Evolutionary conservation across 148 eudicot species (phyloP), one percentile per base, ranked within the genome.

Genomic region (Fallopia convolvulus): DNA sequence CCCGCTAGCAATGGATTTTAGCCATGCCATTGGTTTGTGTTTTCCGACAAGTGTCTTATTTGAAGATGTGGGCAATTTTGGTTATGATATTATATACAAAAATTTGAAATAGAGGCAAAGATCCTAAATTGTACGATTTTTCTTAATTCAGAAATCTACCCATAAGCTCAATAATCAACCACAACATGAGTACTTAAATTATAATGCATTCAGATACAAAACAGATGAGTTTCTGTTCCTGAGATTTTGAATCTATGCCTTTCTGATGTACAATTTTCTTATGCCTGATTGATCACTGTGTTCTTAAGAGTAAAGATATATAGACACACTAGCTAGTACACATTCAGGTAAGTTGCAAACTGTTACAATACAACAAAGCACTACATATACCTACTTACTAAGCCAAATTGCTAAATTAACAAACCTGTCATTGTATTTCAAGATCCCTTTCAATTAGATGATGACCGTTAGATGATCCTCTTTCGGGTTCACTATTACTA

Each of bases 341-440:
- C 10, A 33, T 61, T 61, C n/a, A 68, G 72, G 30, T 58, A 21
- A 58, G 32, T 21, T 7, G 30, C 26, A 8, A 58, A 20, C 30
- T 58, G 65, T 52, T 58, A 21, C 30, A 21, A 23, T 23, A 9
- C 4, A 58, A 58, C 30, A 58, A 5, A 15, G 8, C n/a, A 50
- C n/a, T 52, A 52, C n/a, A 4, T 52, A 14, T 52, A 52, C 56
- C 56, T 52, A 52, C n/a, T 14, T 52, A 52, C 56, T 2, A 18
- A 52, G 17, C 56, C 55, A 20, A 52, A 17, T 44, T 44, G 8
- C 39, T 36, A 36, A 1, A 39, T 3, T 33, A 23, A 30, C 70
- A 39, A 68, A 68, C 72, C 10, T 68, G n/a, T 85, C 78, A 79
- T 72, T 79, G 84, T 79, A 84, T 87, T 66, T 92, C 93, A 74